Percentiles rank a stretch among this genome's conserved stretches.
Conservation (phyloP, 129 eudicot genomes). For the Flaveria ramosissima region DNA sequence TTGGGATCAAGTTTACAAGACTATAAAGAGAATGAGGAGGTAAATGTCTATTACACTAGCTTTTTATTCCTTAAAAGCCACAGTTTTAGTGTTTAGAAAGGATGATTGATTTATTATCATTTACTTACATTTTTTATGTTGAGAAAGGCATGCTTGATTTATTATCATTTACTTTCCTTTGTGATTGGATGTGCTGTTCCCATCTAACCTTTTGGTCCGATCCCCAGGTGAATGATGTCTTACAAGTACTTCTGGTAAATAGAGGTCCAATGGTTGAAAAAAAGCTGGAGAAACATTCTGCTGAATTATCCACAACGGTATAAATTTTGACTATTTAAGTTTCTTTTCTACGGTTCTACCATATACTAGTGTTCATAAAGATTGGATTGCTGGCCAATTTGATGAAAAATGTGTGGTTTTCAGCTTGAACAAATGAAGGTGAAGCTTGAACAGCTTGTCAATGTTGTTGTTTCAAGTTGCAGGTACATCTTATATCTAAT, state of each 20-base stretch:
- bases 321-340: slow-evolving; percentile 1
- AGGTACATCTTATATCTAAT: slow-evolving; percentile 46
- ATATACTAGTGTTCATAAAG: neutral
- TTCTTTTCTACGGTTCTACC: neutral
- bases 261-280: slow-evolving; percentile 48
- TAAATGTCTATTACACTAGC: neutral
- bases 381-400: slow-evolving; percentile 9
- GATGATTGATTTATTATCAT: neutral
- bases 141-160: neutral
- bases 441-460: slow-evolving; percentile 72
- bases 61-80: neutral
- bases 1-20: slow-evolving; percentile 32
- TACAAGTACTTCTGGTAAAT: slow-evolving; percentile 54
- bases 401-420: slow-evolving; percentile 19
- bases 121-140: no score
- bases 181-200: neutral
- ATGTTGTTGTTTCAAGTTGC: slow-evolving; percentile 53
- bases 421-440: slow-evolving; percentile 64
- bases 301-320: slow-evolving; percentile 58
- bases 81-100: neutral
- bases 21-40: slow-evolving; percentile 42
- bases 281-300: slow-evolving; percentile 53
- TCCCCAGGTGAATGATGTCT: slow-evolving; percentile 57
- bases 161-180: neutral
- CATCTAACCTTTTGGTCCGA: neutral